Percentiles rank a stretch among this genome's conserved stretches.
These are phyloP conservation scores for Hirsutella rhossiliensis DNA, from an alignment of 2,329 filamentous ascomycete species.

Conservation along the genomic window DNA sequence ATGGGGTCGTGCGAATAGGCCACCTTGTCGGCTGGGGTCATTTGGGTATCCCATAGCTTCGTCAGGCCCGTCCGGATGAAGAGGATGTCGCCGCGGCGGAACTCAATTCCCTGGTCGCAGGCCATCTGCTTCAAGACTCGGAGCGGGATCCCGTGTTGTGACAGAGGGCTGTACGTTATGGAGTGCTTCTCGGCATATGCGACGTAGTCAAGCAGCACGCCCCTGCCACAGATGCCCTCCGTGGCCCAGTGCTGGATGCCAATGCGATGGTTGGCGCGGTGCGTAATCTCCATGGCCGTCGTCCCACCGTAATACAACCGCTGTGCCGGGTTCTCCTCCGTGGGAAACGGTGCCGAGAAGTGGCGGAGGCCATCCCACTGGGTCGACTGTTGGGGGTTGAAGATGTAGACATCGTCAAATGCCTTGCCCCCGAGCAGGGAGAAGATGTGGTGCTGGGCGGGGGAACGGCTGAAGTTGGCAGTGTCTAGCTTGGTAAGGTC, in stretches of 20 bases:
- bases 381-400: conserved; percentile 38
- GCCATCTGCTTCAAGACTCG: conserved; percentile 20
- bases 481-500: conserved; percentile 42
- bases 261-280: conserved; percentile 28
- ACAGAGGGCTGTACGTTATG: conserved; percentile 27
- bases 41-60: conserved; percentile 14
- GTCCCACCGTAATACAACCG: conserved; percentile 37
- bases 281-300: conserved; percentile 30
- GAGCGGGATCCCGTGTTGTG: conserved; percentile 22
- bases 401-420: conserved; percentile 36
- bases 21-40: conserved; percentile 29
- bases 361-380: conserved; percentile 41
- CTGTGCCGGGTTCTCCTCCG: conserved; percentile 15
- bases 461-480: conserved; percentile 38
- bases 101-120: conserved; percentile 26
- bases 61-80: conserved; percentile 21
- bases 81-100: conserved; percentile 39
- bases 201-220: conserved; percentile 38
- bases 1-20: conserved; percentile 25
- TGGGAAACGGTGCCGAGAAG: conserved; percentile 29
- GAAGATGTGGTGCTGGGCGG: conserved; percentile 36
- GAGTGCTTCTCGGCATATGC: conserved; percentile 25
- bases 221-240: conserved; percentile 35
- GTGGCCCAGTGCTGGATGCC: conserved; percentile 35
- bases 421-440: conserved; percentile 31